These are phyloP conservation scores for Suillus subaureus DNA, from an alignment of 768 basidiomycete species.

Conservation along the genomic window DNA sequence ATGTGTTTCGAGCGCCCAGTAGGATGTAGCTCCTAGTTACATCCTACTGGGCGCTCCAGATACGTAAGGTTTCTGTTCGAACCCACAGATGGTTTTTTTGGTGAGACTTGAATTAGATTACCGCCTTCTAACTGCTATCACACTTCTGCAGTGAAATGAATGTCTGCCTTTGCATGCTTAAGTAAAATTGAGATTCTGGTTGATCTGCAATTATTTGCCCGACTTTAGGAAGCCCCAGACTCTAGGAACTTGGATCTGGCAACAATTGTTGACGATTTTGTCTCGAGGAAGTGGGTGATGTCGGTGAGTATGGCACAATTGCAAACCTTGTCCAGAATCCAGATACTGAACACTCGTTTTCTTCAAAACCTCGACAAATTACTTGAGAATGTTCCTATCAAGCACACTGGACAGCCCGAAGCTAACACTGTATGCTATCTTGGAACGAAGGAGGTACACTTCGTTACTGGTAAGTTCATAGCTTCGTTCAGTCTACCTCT, in stretches of 20 bases:
- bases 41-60: too few relatives aligned
- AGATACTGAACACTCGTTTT: not conserved
- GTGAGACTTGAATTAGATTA: too few relatives aligned
- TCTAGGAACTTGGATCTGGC: not conserved
- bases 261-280: not conserved
- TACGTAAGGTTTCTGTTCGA: too few relatives aligned
- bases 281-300: not conserved
- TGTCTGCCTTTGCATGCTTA: too few relatives aligned
- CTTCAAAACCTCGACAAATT: not conserved
- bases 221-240: too few relatives aligned
- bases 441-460: slow-evolving; percentile 1
- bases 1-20: too few relatives aligned
- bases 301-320: not conserved
- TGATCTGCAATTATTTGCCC: too few relatives aligned
- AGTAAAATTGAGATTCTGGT: too few relatives aligned
- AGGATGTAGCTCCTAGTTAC: too few relatives aligned
- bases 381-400: slow-evolving; percentile 8
- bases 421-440: slow-evolving; percentile 36
- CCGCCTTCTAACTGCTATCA: too few relatives aligned
- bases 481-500: not conserved
- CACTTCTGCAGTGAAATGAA: too few relatives aligned
- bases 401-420: slow-evolving; percentile 27
- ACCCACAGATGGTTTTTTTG: too few relatives aligned
- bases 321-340: not conserved
- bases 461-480: not conserved